Conservation (phyloP, 257 asterid species). For the Gentiana macrophylla region DNA sequence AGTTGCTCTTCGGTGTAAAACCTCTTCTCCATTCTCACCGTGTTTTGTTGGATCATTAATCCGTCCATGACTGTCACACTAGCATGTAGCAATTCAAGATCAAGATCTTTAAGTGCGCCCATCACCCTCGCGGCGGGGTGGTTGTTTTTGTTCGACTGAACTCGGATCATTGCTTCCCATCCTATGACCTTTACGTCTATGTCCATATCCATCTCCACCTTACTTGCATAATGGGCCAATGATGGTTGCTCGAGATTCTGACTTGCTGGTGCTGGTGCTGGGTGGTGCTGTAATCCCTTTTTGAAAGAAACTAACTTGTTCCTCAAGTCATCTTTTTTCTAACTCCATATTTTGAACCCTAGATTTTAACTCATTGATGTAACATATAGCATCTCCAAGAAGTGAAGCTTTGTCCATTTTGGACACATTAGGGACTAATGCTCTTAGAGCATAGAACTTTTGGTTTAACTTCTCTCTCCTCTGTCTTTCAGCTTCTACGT, state of each 20-base stretch:
- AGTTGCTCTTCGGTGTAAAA: slow-evolving; percentile 21
- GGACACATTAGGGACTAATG: slow-evolving; percentile 52
- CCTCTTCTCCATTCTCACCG: slow-evolving; percentile 16
- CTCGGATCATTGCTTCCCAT: slow-evolving; percentile 23
- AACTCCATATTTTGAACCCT: slow-evolving; percentile 30
- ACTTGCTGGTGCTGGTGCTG: slow-evolving; percentile 2
- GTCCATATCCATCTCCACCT: slow-evolving; percentile 10
- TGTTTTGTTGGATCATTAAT: slow-evolving; percentile 23
- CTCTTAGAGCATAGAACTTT: slow-evolving; percentile 51
- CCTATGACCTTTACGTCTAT: slow-evolving; percentile 21
- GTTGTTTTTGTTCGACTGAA: slow-evolving; percentile 18
- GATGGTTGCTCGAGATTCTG: slow-evolving; percentile 3
- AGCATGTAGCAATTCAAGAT: slow-evolving; percentile 22
- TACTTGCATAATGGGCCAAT: neutral
- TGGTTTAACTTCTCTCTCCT: slow-evolving; percentile 69
- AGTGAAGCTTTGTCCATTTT: slow-evolving; percentile 32
- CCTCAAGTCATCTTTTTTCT: slow-evolving; percentile 34
- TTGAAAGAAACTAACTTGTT: slow-evolving; percentile 29
- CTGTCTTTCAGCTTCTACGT: slow-evolving; percentile 76
- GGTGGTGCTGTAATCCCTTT: slow-evolving; percentile 1
- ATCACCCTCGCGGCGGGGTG: slow-evolving; percentile 24
- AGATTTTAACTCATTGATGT: slow-evolving; percentile 47
- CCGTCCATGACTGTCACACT: slow-evolving; percentile 21
- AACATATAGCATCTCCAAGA: slow-evolving; percentile 61
- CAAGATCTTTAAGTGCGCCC: slow-evolving; percentile 22